Evolutionary conservation across 2,329 filamentous ascomycete species (phyloP).

Genomic region (Cladophialophora carrionii): DNA sequence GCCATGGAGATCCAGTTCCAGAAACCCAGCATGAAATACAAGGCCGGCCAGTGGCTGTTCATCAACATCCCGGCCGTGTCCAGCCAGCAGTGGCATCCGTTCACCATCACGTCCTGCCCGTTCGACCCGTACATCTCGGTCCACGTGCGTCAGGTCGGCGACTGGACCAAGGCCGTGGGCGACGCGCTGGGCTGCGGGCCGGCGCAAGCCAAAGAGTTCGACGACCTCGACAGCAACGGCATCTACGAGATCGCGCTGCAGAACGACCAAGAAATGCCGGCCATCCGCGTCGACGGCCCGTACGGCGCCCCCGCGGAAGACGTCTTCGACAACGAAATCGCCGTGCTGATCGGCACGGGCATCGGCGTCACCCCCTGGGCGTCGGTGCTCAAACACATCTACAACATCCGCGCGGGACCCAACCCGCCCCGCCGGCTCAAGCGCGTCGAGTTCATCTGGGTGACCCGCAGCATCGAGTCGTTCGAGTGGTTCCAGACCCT

Average conservation of each 20-base stretch:
- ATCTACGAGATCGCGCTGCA: conserved; percentile 98
- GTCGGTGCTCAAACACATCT: conserved; percentile 94
- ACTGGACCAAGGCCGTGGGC: conserved; percentile 92
- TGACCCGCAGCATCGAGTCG: conserved; percentile 90
- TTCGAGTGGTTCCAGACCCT: conserved; percentile 99
- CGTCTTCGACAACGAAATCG: conserved; percentile 88
- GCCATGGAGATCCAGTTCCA: conserved; percentile 96
- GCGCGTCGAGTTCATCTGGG: conserved; percentile 98
- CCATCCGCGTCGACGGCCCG: conserved; percentile 86
- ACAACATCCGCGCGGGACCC: conserved; percentile 87
- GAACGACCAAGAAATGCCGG: conserved; percentile 90
- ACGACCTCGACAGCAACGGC: conserved; percentile 85
- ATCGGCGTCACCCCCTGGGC: conserved; percentile 87
- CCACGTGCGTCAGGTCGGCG: conserved; percentile 93
- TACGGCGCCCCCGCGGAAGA: conserved; percentile 97
- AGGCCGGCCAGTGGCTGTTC: conserved; percentile 97
- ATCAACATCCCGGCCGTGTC: conserved; percentile 89
- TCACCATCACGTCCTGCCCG: conserved; percentile 97
- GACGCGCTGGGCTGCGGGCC: conserved; percentile 90
- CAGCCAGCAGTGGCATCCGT: conserved; percentile 93
- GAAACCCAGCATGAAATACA: conserved; percentile 97
- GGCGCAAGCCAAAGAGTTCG: conserved; percentile 86
- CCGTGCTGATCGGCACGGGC: conserved; percentile 77
- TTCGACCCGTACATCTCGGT: conserved; percentile 93
- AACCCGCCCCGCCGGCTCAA: conserved; percentile 87